Percentiles rank a stretch among this genome's conserved stretches.
Conservation (phyloP, 106 monocot species). For the Xerophyta viscosa region DNA sequence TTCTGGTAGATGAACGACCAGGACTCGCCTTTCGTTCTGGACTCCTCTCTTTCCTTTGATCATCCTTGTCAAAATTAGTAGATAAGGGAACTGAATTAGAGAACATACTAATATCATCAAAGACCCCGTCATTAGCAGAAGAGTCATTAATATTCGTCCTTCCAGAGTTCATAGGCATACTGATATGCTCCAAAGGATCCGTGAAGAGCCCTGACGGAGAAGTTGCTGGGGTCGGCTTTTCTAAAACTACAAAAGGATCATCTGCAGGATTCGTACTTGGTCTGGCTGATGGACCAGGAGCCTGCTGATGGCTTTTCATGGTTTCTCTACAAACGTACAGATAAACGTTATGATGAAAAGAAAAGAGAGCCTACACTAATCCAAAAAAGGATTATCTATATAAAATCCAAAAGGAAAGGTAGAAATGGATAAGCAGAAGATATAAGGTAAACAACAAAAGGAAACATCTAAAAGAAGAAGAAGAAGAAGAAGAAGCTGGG, state of each 20-base stretch:
- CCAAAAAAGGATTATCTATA: too few relatives aligned
- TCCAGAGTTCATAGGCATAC: constrained; percentile 26
- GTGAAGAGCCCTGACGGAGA: constrained; percentile 35
- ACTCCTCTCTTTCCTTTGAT: constrained; percentile 20
- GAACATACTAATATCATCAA: constrained; percentile 49
- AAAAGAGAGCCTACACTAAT: too few relatives aligned
- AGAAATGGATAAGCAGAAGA: too few relatives aligned
- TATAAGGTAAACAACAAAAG: too few relatives aligned
- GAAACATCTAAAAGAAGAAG: too few relatives aligned
- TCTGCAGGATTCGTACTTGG: constrained; percentile 15
- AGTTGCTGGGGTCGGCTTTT: constrained; percentile 33
- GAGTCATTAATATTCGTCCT: constrained; percentile 19
- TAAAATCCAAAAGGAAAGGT: too few relatives aligned
- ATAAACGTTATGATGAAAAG: too few relatives aligned
- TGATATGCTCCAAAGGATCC: constrained; percentile 49
- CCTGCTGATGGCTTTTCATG: constrained; percentile 22
- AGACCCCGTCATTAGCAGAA: constrained; percentile 26
- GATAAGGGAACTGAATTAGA: constrained; percentile 37
- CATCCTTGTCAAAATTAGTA: constrained; percentile 33
- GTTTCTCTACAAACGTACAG: constrained; percentile 47
- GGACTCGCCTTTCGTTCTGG: constrained; percentile 11
- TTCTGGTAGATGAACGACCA: constrained; percentile 9
- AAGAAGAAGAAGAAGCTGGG: too few relatives aligned
- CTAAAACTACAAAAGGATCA: constrained; percentile 78
- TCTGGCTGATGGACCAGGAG: constrained; percentile 26